Percentiles rank a stretch among this genome's conserved stretches.
phyloP scores from a whole-genome alignment of 805 yeast genomes.

The Sungouiella blattae region DNA sequence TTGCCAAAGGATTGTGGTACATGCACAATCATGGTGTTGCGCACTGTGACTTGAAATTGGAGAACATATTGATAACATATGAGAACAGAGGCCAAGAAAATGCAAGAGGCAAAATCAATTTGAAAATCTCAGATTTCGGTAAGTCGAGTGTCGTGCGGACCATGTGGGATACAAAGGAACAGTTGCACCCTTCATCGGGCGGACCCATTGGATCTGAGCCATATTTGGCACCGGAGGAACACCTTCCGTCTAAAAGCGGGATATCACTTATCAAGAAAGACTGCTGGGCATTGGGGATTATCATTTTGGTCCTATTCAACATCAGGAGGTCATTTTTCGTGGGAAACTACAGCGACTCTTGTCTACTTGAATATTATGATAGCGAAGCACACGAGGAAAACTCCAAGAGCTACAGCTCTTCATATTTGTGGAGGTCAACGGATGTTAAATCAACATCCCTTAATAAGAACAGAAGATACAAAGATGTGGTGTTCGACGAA shows the following conservation, averaged over 20 bases:
- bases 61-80: slow-evolving; percentile 59
- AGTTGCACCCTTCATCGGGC: slow-evolving; percentile 46
- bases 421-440: slow-evolving; percentile 33
- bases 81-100: slow-evolving; percentile 35
- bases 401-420: slow-evolving; percentile 16
- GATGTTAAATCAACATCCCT: slow-evolving; percentile 14
- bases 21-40: slow-evolving; percentile 92
- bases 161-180: slow-evolving; percentile 67
- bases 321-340: slow-evolving; percentile 25
- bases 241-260: slow-evolving; percentile 19
- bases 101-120: slow-evolving; percentile 14
- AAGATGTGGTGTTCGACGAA: slow-evolving; percentile 33
- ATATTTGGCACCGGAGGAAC: slow-evolving; percentile 91
- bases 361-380: slow-evolving; percentile 14
- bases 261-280: slow-evolving; percentile 82
- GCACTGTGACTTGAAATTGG: slow-evolving; percentile 90
- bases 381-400: slow-evolving; percentile 13
- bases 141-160: slow-evolving; percentile 88
- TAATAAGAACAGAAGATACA: slow-evolving; percentile 16
- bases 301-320: slow-evolving; percentile 27
- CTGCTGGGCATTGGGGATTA: slow-evolving; percentile 83
- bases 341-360: slow-evolving; percentile 9
- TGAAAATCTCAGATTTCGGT: slow-evolving; percentile 69
- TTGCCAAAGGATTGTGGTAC: slow-evolving; percentile 74
- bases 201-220: slow-evolving; percentile 89